Conservation (phyloP, 331 rosid species). For the Spiraea crenata region DNA sequence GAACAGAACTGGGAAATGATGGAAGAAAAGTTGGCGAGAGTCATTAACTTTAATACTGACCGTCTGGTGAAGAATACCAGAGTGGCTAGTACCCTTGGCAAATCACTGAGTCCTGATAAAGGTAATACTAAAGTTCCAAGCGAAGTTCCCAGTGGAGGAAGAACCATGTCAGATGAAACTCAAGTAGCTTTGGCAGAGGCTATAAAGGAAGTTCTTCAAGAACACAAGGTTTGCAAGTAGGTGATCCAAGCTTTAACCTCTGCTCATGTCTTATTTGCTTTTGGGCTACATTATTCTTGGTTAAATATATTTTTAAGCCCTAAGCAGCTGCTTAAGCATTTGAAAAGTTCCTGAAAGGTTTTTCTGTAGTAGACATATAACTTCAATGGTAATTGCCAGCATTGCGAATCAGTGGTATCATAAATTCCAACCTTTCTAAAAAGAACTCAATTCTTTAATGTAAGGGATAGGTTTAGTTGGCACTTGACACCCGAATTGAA, state of each 20-base stretch:
- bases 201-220: slow-evolving; percentile 65
- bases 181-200: slow-evolving; percentile 68
- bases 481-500: neutral
- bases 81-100: slow-evolving; percentile 28
- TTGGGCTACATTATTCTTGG: too few relatives aligned
- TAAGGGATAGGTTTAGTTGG: neutral
- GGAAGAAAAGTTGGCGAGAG: slow-evolving; percentile 26
- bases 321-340: neutral
- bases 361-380: neutral
- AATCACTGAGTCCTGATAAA: slow-evolving; percentile 38
- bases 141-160: slow-evolving; percentile 37
- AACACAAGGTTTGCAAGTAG: slow-evolving; percentile 88
- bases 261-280: neutral
- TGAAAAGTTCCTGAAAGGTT: neutral
- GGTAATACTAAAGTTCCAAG: slow-evolving; percentile 30
- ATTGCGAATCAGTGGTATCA: neutral
- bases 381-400: neutral
- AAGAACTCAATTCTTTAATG: neutral
- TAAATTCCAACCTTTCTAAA: neutral
- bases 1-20: slow-evolving; percentile 34
- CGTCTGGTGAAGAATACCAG: slow-evolving; percentile 32
- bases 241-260: neutral
- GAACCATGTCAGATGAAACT: slow-evolving; percentile 76
- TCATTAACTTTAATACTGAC: slow-evolving; percentile 28
- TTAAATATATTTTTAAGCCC: too few relatives aligned